Evolutionary conservation across 148 eudicot species (phyloP).

Genomic region (Camellia lanceoleosa): DNA sequence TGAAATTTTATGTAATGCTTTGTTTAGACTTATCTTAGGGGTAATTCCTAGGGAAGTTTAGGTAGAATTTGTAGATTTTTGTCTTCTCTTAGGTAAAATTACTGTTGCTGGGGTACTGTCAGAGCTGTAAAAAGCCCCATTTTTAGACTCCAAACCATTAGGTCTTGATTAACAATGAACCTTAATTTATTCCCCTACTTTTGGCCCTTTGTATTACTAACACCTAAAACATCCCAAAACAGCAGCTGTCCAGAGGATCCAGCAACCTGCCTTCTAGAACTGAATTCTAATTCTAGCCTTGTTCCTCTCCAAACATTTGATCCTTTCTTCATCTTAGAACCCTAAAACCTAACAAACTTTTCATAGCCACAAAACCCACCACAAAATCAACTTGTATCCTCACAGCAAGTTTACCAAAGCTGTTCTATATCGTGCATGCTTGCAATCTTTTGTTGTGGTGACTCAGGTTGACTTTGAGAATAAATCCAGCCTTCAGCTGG

Average conservation of each 20-base stretch:
- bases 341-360: neutral
- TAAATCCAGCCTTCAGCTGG: neutral
- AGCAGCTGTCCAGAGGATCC: neutral
- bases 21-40: neutral
- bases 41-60: neutral
- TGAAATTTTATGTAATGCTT: neutral
- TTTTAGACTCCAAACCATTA: neutral
- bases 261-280: neutral
- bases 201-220: neutral
- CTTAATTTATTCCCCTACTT: neutral
- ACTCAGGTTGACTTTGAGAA: neutral
- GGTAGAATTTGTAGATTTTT: neutral
- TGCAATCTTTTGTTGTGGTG: conserved; percentile 2
- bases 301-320: neutral
- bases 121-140: neutral
- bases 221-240: neutral
- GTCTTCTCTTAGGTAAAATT: neutral
- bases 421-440: neutral
- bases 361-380: neutral
- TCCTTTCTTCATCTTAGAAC: neutral
- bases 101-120: neutral
- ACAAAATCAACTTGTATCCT: neutral
- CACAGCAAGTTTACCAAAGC: neutral
- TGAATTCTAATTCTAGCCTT: neutral
- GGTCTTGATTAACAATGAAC: neutral